Evolutionary conservation across 306 rosid species (phyloP), one percentile per base, ranked within the genome.

Genomic region (Acacia crassicarpa): DNA sequence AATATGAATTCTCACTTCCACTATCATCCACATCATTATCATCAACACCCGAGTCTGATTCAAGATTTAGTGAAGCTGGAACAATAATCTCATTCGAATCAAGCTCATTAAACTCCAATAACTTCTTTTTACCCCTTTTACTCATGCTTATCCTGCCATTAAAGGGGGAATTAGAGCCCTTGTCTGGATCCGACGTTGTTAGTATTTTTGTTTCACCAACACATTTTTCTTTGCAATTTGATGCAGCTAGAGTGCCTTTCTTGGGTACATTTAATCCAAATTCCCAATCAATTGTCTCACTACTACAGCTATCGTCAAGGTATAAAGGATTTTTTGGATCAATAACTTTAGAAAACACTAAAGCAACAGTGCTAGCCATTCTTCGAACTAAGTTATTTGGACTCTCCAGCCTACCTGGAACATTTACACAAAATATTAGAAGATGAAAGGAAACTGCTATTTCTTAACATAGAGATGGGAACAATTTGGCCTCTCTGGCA

Each of bases 61-160:
- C 96, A 82, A 79, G 83, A 87, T 85, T 85, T 76, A 95, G 88
- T 54, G 91, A 83, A 45, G 86, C 92, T 58, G 91, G 97, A 88
- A 93, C 99, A 82, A 95, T 78, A 73, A 95, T 89, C 87, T 95
- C 99, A 23, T 93, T 98, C 33, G 99, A 97, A 89, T 95, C 97
- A 86, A 88, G 89, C 83, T 83, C 82, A 82, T 87, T 86, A 63
- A 85, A 75, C 61, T 88, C 94, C 80, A 83, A 76, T 44, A 82
- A 80, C 84, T 87, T 89, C 79, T 77, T 86, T 91, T 84, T 87
- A 19, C 85, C 80, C 88, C 83, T 93, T 66, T 63, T 83, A 49
- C 70, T 75, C 45, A 58, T 78, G 72, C 46, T 46, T 81, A 22
- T 78, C 80, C 56, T 89, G 73, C 82, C 80, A 84, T 41, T 84